A percentile compares a stretch with the other conserved stretches of the same genome.
phyloP scores from a whole-genome alignment of 352 stramenopile species.

The Phytophthora quininea region DNA sequence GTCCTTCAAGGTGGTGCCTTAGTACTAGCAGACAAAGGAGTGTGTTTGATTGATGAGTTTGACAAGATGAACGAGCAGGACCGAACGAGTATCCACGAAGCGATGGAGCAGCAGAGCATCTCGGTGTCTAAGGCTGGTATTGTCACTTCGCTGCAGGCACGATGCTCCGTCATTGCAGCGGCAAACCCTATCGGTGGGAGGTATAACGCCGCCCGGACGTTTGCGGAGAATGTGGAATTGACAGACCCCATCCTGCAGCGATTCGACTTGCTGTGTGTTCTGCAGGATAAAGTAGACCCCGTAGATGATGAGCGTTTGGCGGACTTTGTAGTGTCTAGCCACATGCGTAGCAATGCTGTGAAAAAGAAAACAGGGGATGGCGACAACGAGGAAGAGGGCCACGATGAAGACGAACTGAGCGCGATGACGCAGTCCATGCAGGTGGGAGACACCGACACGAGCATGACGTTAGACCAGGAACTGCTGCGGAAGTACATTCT shows the following conservation, averaged over 20 bases:
- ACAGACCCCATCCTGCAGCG: slow-evolving; percentile 99
- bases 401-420: slow-evolving; percentile 41
- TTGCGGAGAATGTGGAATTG: slow-evolving; percentile 99
- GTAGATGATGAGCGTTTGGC: slow-evolving; percentile 97
- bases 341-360: slow-evolving; percentile 78
- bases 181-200: slow-evolving; percentile 98
- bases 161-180: slow-evolving; percentile 98
- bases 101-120: slow-evolving; percentile 99
- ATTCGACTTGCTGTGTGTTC: slow-evolving; percentile 98
- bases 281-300: slow-evolving; percentile 98
- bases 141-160: slow-evolving; percentile 96
- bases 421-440: slow-evolving; percentile 45
- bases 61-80: slow-evolving; percentile 99
- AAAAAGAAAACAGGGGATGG: slow-evolving; percentile 36
- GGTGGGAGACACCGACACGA: slow-evolving; percentile 26
- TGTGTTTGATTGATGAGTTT: slow-evolving; percentile 99
- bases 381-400: slow-evolving; percentile 23
- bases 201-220: slow-evolving; percentile 93
- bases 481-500: slow-evolving; percentile 99
- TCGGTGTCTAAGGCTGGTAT: slow-evolving; percentile 99
- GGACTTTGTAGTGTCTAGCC: slow-evolving; percentile 88
- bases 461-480: slow-evolving; percentile 86
- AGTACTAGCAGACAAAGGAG: slow-evolving; percentile 97
- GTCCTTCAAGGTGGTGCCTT: slow-evolving; percentile 97
- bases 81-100: slow-evolving; percentile 99